Evolutionary conservation across 2,329 filamentous ascomycete species (phyloP).

Genomic region (Thelonectria discophora): DNA sequence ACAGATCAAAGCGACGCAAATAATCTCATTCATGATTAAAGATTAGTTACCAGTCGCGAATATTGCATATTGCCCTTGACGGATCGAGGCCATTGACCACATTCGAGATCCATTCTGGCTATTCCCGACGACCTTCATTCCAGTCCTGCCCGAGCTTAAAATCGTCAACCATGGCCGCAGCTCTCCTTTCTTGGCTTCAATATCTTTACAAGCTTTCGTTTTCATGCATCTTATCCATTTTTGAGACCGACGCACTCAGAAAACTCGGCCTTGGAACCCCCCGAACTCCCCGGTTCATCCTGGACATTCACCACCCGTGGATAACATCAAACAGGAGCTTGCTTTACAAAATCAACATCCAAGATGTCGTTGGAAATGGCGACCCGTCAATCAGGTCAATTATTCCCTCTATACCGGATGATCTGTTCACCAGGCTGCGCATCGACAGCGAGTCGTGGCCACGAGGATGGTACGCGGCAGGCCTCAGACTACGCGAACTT

Average conservation of each 20-base stretch:
- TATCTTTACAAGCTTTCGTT: neutral
- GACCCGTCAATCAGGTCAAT: neutral
- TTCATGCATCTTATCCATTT: neutral
- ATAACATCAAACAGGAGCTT: neutral
- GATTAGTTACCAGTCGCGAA: neutral
- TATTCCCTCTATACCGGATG: neutral
- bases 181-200: neutral
- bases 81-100: too few relatives aligned
- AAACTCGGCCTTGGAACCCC: neutral
- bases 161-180: too few relatives aligned
- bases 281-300: neutral
- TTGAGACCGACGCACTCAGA: neutral
- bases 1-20: neutral
- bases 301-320: neutral
- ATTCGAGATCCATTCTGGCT: too few relatives aligned
- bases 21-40: neutral
- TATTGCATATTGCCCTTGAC: neutral
- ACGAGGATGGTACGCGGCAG: neutral
- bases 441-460: neutral
- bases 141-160: too few relatives aligned
- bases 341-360: neutral
- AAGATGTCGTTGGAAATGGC: neutral
- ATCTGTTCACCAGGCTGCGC: neutral
- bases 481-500: neutral
- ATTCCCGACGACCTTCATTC: too few relatives aligned